phyloP scores from a whole-genome alignment of 768 basidiomycete genomes.

The Kwoniella heveanensis region DNA sequence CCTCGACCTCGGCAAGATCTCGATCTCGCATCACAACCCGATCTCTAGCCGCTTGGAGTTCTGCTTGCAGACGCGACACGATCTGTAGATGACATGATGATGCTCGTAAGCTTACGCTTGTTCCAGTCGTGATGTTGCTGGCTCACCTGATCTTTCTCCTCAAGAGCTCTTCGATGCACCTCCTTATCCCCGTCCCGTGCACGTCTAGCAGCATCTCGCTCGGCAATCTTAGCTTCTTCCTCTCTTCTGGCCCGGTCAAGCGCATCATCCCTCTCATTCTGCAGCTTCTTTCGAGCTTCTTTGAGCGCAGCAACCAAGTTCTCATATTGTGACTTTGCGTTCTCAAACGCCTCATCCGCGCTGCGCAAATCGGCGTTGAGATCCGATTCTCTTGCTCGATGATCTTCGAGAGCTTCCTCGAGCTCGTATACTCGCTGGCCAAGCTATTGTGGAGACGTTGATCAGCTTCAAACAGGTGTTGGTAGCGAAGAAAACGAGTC shows the following conservation, averaged over 20 bases:
- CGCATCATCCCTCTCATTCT: constrained; percentile 35
- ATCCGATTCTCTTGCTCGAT: constrained; percentile 51
- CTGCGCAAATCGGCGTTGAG: constrained; percentile 62
- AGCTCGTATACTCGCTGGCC: constrained; percentile 75
- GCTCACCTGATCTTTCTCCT: constrained; percentile 44
- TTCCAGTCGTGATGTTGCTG: too few relatives aligned
- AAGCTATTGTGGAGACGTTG: constrained; percentile 39
- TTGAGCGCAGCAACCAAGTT: constrained; percentile 78
- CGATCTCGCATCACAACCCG: constrained; percentile 71
- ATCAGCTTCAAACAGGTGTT: background rate
- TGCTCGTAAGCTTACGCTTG: background rate
- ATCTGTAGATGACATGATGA: background rate
- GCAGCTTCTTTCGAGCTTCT: constrained; percentile 62
- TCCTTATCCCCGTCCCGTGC: constrained; percentile 32
- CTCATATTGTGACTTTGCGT: constrained; percentile 65
- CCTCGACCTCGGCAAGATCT: constrained; percentile 74
- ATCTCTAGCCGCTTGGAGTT: constrained; percentile 50
- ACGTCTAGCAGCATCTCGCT: constrained; percentile 20
- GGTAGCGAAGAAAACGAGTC: background rate
- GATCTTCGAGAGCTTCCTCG: constrained; percentile 78
- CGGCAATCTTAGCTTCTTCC: constrained; percentile 25
- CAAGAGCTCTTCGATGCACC: constrained; percentile 23
- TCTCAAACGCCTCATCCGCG: constrained; percentile 60
- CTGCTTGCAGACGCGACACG: constrained; percentile 35
- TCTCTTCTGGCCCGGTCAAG: constrained; percentile 12